Evolutionary conservation across 2,329 filamentous ascomycete species (phyloP).

Genomic region (Diplocarpon rosae): DNA sequence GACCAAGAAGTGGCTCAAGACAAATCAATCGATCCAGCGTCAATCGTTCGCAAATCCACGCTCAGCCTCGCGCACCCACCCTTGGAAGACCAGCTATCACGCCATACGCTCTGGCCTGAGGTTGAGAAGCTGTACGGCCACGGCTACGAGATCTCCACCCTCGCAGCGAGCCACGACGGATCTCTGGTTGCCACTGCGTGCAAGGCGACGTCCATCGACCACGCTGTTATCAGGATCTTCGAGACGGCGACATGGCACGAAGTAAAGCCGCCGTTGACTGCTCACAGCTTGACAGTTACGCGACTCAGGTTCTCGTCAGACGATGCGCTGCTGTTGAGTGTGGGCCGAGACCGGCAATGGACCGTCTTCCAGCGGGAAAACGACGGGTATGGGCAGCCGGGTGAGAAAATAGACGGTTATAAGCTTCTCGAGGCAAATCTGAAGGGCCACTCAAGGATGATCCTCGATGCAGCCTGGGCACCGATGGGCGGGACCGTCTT

Average conservation of each 20-base stretch:
- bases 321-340: conserved; percentile 68
- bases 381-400: not conserved
- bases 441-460: conserved; percentile 88
- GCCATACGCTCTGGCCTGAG: conserved; percentile 91
- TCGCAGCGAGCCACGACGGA: conserved; percentile 67
- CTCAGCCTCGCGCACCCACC: conserved; percentile 65
- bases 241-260: conserved; percentile 83
- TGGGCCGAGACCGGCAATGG: conserved; percentile 89
- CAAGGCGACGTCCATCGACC: conserved; percentile 82
- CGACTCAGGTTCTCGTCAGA: conserved; percentile 69
- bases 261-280: conserved; percentile 68
- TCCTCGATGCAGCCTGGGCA: conserved; percentile 79
- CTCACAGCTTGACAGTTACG: conserved; percentile 79
- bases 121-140: conserved; percentile 95
- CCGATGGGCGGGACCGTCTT: conserved; percentile 42
- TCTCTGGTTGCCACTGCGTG: conserved; percentile 79
- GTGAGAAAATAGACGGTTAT: conserved; percentile 35
- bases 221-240: conserved; percentile 87
- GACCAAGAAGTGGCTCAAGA: conserved; percentile 35
- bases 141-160: conserved; percentile 88
- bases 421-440: conserved; percentile 52
- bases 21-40: conserved; percentile 42
- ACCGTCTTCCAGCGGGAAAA: conserved; percentile 56
- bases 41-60: conserved; percentile 45
- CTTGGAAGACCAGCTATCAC: conserved; percentile 77